phyloP scores from a whole-genome alignment of 495 filamentous ascomycete species.

The Penicillium lividum region DNA sequence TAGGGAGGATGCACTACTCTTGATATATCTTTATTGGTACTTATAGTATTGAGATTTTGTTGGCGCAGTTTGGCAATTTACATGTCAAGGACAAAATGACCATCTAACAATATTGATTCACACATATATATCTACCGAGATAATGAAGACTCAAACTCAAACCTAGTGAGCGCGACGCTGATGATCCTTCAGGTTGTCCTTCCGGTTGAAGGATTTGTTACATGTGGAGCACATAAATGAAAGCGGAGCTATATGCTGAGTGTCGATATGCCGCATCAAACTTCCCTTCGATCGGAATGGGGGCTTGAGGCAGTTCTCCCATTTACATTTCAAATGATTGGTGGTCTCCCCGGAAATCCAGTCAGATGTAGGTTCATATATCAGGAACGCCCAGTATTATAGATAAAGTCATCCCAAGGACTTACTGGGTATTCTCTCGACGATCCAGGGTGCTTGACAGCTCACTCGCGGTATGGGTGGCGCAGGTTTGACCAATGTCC shows the following conservation, averaged over 20 bases:
- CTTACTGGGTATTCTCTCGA: no score
- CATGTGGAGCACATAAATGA: constrained; percentile 6
- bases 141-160: background rate
- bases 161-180: background rate
- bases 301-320: background rate
- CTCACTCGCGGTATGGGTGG: no score
- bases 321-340: background rate
- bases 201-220: background rate
- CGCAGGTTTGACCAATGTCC: no score
- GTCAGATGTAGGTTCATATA: no score
- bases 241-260: constrained; percentile 5
- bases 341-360: background rate
- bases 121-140: background rate
- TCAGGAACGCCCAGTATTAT: no score
- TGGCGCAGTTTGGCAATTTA: no score
- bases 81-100: no score
- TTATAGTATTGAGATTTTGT: no score
- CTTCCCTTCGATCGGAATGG: background rate
- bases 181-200: background rate
- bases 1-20: no score
- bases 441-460: no score
- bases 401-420: no score
- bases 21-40: no score
- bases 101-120: background rate
- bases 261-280: constrained; percentile 11